Percentiles rank a stretch among this genome's conserved stretches.
These are phyloP conservation scores for Punica granatum DNA, from an alignment of 345 rosid species.

Conservation along the genomic window DNA sequence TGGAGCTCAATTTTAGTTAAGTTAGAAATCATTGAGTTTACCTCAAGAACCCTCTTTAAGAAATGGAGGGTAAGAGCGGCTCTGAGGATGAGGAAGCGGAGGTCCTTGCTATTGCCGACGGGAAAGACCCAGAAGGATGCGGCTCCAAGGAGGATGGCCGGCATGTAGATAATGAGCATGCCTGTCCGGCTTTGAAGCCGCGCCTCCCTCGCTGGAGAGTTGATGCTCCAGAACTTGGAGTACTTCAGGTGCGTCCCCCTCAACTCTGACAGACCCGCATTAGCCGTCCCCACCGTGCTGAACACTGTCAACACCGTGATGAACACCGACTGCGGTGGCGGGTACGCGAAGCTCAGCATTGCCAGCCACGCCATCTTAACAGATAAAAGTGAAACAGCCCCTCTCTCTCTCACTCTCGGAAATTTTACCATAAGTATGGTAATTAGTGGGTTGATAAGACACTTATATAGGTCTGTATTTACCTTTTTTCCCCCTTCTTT, in stretches of 20 bases:
- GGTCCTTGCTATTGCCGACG: constrained; percentile 15
- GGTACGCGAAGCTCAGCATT: constrained; percentile 17
- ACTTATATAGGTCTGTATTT: too few relatives aligned
- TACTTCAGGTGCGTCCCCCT: constrained; percentile 43
- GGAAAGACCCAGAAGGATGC: constrained; percentile 49
- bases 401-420: too few relatives aligned
- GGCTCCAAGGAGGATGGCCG: constrained; percentile 46
- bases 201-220: not conserved
- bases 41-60: constrained; percentile 62
- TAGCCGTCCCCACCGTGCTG: constrained; percentile 25
- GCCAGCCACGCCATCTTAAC: constrained; percentile 5
- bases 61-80: constrained; percentile 59
- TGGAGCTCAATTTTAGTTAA: too few relatives aligned
- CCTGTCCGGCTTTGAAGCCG: constrained; percentile 42
- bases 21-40: too few relatives aligned
- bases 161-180: constrained; percentile 49
- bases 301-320: constrained; percentile 28
- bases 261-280: constrained; percentile 30
- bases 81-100: constrained; percentile 41
- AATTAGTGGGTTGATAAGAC: too few relatives aligned
- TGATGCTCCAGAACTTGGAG: constrained; percentile 43
- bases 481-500: too few relatives aligned
- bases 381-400: too few relatives aligned
- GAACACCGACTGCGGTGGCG: constrained; percentile 32
- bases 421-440: too few relatives aligned